Evolutionary conservation across 73 alveolate species (phyloP), one percentile per base, ranked within the genome.

Genomic region (Paraurostyla sp.): DNA sequence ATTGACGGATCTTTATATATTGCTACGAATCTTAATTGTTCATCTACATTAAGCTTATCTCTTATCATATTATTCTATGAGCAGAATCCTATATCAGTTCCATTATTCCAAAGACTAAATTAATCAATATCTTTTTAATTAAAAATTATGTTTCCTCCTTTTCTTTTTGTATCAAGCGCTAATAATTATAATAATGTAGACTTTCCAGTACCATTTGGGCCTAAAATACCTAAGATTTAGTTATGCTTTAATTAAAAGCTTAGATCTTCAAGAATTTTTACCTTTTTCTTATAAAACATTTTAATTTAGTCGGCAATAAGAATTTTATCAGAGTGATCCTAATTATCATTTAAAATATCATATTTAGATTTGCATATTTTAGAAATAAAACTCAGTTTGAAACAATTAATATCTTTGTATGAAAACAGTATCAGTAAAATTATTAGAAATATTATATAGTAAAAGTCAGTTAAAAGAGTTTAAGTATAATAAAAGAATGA

Each of bases 131-230:
- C 35, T 11, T 56, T 38, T 2, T 58, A 56, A 15, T 38, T n/a
- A 65, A 65, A 38, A n/a, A 65, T 38, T 1, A 65, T 65, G 13
- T 65, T 16, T 3, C 82, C 82, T 16, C 41, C 58, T 15, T 65
- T 65, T 65, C 82, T 65, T 6, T 36, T 38, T 40, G 1, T 18
- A 22, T 65, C 82, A 27, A 65, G 36, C 0, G 99, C 96, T 38
- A 98, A 87, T 82, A 95, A 85, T 13, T 94, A 84, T 80, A 93
- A 95, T 48, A 98, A 90, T 11, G 99, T 96, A 38, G 99, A 95
- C 83, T 98, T 98, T 41, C 99, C 99, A 25, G 99, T 99, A 32
- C 99, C 99, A 94, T 98, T 98, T 20, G 99, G 99, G 0, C 99
- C 99, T 22, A 98, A 93, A 23, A 98, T 89, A 15, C 99, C 99